Evolutionary conservation across 2,329 filamentous ascomycete species (phyloP).

Genomic region (Pseudogymnoascus sp.): DNA sequence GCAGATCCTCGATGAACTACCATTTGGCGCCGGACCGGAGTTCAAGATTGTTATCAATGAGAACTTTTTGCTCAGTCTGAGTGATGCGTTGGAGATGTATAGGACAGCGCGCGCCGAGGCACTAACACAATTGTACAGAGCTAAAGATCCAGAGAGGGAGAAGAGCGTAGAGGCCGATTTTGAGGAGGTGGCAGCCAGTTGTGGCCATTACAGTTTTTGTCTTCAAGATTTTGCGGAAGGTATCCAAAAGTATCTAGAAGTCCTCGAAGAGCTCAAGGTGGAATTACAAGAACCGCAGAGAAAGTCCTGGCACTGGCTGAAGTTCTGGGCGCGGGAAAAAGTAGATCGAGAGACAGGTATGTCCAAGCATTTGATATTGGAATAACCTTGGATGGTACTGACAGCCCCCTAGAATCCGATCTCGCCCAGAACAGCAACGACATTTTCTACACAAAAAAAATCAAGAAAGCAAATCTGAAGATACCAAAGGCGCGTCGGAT

Average conservation of each 20-base stretch:
- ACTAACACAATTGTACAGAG: slow-evolving; percentile 71
- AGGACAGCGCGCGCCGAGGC: slow-evolving; percentile 68
- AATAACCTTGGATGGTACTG: not conserved
- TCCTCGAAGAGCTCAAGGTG: slow-evolving; percentile 78
- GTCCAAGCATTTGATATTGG: not conserved
- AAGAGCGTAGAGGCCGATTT: slow-evolving; percentile 81
- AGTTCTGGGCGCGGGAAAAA: slow-evolving; percentile 58
- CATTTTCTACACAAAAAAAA: not conserved
- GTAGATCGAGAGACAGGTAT: not conserved
- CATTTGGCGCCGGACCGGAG: slow-evolving; percentile 63
- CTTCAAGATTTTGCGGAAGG: slow-evolving; percentile 87
- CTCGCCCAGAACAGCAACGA: slow-evolving; percentile 3
- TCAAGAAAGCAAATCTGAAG: not conserved
- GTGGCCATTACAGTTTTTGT: slow-evolving; percentile 91
- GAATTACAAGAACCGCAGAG: slow-evolving; percentile 53
- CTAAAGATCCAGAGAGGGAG: slow-evolving; percentile 62
- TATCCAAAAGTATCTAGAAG: slow-evolving; percentile 72
- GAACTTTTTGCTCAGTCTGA: slow-evolving; percentile 71
- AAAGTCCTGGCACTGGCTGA: slow-evolving; percentile 77
- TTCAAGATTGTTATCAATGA: slow-evolving; percentile 68
- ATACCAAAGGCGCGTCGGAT: slow-evolving; percentile 4
- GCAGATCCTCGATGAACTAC: slow-evolving; percentile 79
- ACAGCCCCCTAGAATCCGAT: not conserved
- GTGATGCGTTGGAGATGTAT: slow-evolving; percentile 74
- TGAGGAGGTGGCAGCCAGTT: slow-evolving; percentile 95